These are phyloP conservation scores for Pleurotus salmoneostramineus DNA, from an alignment of 768 basidiomycete genomes.

Conservation along the genomic window DNA sequence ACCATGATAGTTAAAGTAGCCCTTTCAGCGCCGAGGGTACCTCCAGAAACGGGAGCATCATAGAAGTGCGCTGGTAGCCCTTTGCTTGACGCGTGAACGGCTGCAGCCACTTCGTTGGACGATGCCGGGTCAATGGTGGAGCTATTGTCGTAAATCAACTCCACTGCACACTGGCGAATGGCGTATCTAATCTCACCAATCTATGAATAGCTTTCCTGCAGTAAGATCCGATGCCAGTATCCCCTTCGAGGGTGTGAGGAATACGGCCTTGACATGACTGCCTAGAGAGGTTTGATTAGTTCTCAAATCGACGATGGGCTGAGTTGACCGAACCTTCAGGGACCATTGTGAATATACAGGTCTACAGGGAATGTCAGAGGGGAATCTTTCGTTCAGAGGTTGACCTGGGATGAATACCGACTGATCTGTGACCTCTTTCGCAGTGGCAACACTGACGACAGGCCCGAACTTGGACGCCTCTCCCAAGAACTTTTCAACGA, in stretches of 20 bases:
- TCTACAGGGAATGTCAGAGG: conserved; percentile 16
- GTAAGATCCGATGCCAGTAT: conserved; percentile 28
- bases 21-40: conserved; percentile 33
- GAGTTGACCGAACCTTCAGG: conserved; percentile 28
- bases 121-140: conserved; percentile 40
- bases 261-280: conserved; percentile 33
- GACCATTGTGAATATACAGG: conserved; percentile 35
- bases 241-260: conserved; percentile 26
- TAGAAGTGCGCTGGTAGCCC: conserved; percentile 23
- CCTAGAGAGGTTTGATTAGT: conserved; percentile 17
- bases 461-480: conserved; percentile 13
- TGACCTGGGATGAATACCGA: conserved; percentile 19
- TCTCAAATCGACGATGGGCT: not conserved
- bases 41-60: conserved; percentile 40
- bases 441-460: conserved; percentile 18
- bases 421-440: conserved; percentile 31
- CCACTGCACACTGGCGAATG: not conserved
- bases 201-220: conserved; percentile 36
- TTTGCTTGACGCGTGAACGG: conserved; percentile 19
- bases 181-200: conserved; percentile 25
- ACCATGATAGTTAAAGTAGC: conserved; percentile 38
- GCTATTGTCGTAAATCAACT: conserved; percentile 14
- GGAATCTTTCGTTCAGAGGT: too few relatives aligned
- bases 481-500: conserved; percentile 22
- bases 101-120: conserved; percentile 26